Percentiles rank a stretch among this genome's conserved stretches.
phyloP scores from a whole-genome alignment of 768 basidiomycete species.

The Leccinum subtestaceum region DNA sequence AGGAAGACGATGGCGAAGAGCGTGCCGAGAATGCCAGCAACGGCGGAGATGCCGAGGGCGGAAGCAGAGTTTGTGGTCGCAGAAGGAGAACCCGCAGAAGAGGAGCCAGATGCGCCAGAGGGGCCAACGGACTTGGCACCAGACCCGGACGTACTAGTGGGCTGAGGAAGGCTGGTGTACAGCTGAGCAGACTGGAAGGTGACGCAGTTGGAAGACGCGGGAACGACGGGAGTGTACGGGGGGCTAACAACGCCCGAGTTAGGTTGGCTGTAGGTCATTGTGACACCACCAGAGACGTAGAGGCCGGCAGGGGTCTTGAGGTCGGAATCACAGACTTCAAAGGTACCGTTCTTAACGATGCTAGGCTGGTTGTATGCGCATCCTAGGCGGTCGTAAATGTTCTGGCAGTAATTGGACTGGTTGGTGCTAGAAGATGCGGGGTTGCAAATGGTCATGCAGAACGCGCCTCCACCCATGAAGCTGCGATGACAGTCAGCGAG shows the following conservation, averaged over 20 bases:
- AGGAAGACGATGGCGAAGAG: slow-evolving; percentile 38
- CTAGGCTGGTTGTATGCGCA: slow-evolving; percentile 73
- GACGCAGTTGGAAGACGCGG: slow-evolving; percentile 45
- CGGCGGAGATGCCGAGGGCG: slow-evolving; percentile 30
- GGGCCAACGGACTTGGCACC: background rate
- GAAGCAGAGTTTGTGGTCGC: slow-evolving; percentile 23
- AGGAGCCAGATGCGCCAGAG: slow-evolving; percentile 6
- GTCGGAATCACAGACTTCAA: slow-evolving; percentile 66
- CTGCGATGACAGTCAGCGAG: slow-evolving; percentile 15
- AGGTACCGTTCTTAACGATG: slow-evolving; percentile 52
- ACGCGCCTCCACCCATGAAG: slow-evolving; percentile 63
- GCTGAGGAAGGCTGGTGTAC: slow-evolving; percentile 29
- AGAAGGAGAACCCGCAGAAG: slow-evolving; percentile 13
- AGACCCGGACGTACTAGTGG: background rate
- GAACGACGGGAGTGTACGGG: slow-evolving; percentile 42
- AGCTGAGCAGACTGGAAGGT: slow-evolving; percentile 36
- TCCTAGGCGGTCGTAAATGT: slow-evolving; percentile 72
- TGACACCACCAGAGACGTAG: slow-evolving; percentile 41
- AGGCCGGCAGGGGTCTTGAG: slow-evolving; percentile 61
- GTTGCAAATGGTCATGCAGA: slow-evolving; percentile 76
- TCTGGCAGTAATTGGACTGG: slow-evolving; percentile 56
- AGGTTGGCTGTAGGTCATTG: slow-evolving; percentile 45
- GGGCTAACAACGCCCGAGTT: slow-evolving; percentile 27
- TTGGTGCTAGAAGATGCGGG: slow-evolving; percentile 39
- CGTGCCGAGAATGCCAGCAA: slow-evolving; percentile 35